A percentile compares a stretch with the other conserved stretches of the same genome.
These are phyloP conservation scores for Pholiota molesta DNA, from an alignment of 768 basidiomycete species.

Conservation along the genomic window DNA sequence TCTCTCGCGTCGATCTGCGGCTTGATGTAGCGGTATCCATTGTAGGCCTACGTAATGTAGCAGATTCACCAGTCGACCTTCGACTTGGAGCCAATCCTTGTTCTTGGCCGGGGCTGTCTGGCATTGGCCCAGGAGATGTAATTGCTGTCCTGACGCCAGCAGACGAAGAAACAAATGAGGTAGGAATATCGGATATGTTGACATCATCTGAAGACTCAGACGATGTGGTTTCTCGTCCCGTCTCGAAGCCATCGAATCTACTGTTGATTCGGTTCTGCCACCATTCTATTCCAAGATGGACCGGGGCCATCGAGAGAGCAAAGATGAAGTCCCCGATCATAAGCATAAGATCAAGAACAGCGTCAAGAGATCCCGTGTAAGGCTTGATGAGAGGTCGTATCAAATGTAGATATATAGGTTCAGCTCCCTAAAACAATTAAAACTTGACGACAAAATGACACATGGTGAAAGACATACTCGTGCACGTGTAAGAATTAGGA, in stretches of 20 bases:
- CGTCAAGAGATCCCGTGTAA: conserved; percentile 68
- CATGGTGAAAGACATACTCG: conserved; percentile 42
- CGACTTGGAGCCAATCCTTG: conserved; percentile 6
- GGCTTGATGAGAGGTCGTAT: conserved; percentile 81
- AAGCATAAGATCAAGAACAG: conserved; percentile 58
- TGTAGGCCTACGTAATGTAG: background rate
- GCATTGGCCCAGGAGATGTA: background rate
- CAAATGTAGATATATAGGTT: conserved; percentile 81
- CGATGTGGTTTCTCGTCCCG: conserved; percentile 24
- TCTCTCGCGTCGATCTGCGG: background rate
- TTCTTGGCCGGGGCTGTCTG: background rate
- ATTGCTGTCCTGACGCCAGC: background rate
- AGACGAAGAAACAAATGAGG: conserved; percentile 24
- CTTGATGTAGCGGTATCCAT: background rate
- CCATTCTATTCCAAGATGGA: conserved; percentile 37
- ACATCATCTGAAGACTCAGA: conserved; percentile 24
- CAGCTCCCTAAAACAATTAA: conserved; percentile 64
- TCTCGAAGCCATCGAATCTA: conserved; percentile 20
- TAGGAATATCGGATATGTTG: conserved; percentile 24
- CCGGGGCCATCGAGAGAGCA: conserved; percentile 41
- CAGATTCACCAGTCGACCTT: background rate
- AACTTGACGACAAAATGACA: background rate
- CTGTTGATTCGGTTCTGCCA: conserved; percentile 34
- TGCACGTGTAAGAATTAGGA: conserved; percentile 76
- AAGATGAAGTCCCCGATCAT: conserved; percentile 68